phyloP scores from a whole-genome alignment of 1,284 basidiomycete genomes.

The Malassezia obtusa region DNA sequence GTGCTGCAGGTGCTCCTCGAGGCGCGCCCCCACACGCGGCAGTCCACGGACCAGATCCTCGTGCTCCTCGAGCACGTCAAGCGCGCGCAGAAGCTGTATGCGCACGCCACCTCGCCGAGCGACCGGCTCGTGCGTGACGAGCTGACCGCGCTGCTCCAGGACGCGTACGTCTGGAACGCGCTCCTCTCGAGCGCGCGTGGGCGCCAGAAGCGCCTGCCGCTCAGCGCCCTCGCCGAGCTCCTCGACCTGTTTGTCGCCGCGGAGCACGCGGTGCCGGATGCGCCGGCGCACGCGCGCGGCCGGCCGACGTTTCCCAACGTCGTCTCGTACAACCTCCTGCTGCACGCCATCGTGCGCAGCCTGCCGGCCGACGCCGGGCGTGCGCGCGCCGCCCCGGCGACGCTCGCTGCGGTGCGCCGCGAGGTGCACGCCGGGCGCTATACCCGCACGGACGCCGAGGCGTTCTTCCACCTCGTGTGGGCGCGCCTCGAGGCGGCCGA shows the following conservation, averaged over 20 bases:
- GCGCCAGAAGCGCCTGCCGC: neutral
- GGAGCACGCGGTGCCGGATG: neutral
- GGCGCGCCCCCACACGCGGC: neutral
- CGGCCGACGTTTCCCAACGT: slow-evolving; percentile 3
- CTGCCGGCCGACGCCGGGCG: neutral
- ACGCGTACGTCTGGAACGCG: slow-evolving; percentile 14
- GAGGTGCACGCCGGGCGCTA: neutral
- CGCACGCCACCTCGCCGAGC: neutral
- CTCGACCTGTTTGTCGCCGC: slow-evolving; percentile 12
- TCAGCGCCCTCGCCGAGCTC: neutral
- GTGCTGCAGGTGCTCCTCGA: slow-evolving; percentile 8
- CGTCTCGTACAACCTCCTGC: slow-evolving; percentile 14
- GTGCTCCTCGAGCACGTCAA: slow-evolving; percentile 13
- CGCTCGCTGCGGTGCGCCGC: neutral
- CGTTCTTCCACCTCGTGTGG: slow-evolving; percentile 8
- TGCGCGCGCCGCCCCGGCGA: neutral
- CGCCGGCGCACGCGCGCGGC: neutral
- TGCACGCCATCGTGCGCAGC: slow-evolving; percentile 13
- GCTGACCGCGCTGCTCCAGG: slow-evolving; percentile 1
- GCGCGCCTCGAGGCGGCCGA: neutral
- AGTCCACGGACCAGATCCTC: slow-evolving; percentile 2
- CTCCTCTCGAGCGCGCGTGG: slow-evolving; percentile 1
- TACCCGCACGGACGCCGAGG: neutral
- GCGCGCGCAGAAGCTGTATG: neutral
- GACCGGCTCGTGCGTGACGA: slow-evolving; percentile 9